phyloP scores from a whole-genome alignment of 345 rosid species.

The Hypericum perforatum region DNA sequence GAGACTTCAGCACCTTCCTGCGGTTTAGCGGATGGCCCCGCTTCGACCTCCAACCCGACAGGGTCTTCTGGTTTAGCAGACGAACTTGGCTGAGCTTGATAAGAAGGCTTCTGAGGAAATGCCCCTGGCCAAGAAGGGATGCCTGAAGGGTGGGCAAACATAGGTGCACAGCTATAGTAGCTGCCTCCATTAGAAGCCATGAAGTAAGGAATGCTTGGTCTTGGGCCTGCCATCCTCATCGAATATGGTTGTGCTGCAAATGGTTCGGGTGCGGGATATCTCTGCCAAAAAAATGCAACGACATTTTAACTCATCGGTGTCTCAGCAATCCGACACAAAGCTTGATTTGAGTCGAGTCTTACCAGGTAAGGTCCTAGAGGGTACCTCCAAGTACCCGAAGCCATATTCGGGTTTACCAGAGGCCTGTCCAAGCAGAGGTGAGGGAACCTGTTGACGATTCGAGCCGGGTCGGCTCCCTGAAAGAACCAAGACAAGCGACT shows the following conservation, averaged over 20 bases:
- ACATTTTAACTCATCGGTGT: too few species aligned
- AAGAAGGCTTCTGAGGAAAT: not conserved
- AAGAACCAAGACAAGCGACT: not conserved
- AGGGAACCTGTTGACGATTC: constrained; percentile 11
- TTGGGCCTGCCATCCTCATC: too few species aligned
- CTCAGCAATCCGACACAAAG: too few species aligned
- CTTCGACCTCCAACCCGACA: constrained; percentile 10
- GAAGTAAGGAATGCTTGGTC: too few species aligned
- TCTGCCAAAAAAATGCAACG: too few species aligned
- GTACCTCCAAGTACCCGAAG: not conserved
- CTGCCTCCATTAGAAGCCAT: not conserved
- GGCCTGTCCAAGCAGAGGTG: constrained; percentile 12
- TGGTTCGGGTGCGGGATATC: too few species aligned
- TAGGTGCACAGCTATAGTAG: not conserved
- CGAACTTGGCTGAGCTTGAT: not conserved
- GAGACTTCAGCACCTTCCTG: constrained; percentile 10
- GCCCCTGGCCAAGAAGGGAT: constrained; percentile 10
- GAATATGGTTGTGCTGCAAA: too few species aligned
- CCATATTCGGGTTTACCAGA: not conserved
- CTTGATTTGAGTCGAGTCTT: too few species aligned
- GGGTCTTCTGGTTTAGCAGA: constrained; percentile 5
- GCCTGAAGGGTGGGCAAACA: constrained; percentile 13
- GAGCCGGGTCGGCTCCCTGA: constrained; percentile 13
- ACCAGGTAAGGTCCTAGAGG: constrained; percentile 6
- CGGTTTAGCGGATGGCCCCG: constrained; percentile 7